phyloP scores from a whole-genome alignment of 305 asterid genomes.

The Fraxinus angustifolia region DNA sequence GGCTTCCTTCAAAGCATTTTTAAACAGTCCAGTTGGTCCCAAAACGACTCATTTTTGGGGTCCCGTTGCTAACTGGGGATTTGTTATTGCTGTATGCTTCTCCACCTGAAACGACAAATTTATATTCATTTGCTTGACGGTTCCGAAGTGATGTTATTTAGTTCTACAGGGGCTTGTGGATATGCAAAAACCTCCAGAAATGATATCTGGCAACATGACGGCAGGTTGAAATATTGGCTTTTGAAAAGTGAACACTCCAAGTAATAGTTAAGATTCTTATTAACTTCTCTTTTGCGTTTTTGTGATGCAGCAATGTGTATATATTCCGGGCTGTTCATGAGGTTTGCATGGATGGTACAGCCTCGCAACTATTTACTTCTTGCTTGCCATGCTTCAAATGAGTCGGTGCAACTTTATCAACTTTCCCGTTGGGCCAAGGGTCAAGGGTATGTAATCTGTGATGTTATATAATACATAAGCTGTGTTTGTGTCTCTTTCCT shows the following conservation, averaged over 20 bases:
- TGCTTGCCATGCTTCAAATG: conserved; percentile 82
- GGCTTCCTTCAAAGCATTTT: conserved; percentile 66
- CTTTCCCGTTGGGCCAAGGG: conserved; percentile 76
- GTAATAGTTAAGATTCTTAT: neutral
- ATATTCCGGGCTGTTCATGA: conserved; percentile 75
- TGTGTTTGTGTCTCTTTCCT: neutral
- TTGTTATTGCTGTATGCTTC: conserved; percentile 67
- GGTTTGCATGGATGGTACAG: conserved; percentile 93
- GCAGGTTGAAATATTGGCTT: conserved; percentile 48
- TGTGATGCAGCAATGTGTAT: conserved; percentile 67
- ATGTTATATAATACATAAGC: neutral
- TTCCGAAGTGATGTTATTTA: conserved; percentile 15
- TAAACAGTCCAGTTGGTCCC: conserved; percentile 88
- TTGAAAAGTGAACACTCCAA: neutral
- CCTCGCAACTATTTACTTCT: conserved; percentile 79
- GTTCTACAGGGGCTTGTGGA: conserved; percentile 59
- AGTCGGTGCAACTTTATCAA: conserved; percentile 74
- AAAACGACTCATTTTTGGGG: conserved; percentile 96
- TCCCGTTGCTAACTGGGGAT: conserved; percentile 90
- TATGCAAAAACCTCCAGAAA: conserved; percentile 75
- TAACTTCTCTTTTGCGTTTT: neutral
- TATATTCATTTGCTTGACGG: neutral
- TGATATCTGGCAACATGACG: conserved; percentile 95
- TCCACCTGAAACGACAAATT: conserved; percentile 15
- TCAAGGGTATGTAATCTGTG: conserved; percentile 49